A percentile compares a stretch with the other conserved stretches of the same genome.
Conservation (phyloP, 2,329 filamentous ascomycete species). For the Fusarium napiforme region DNA sequence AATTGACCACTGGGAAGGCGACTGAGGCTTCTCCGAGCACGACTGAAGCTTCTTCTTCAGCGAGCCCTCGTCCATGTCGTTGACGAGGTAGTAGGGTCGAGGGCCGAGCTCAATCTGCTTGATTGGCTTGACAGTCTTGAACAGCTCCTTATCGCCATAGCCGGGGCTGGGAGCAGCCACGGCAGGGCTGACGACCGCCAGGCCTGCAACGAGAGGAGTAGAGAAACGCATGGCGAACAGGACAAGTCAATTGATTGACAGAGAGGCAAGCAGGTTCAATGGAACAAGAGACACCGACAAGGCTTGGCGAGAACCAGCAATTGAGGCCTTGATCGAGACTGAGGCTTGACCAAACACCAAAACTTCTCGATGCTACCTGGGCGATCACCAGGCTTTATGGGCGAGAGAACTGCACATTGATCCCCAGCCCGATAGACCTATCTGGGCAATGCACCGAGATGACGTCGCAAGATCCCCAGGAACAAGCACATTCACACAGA, state of each 20-base stretch:
- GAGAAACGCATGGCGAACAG: slow-evolving; percentile 48
- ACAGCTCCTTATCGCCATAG: slow-evolving; percentile 22
- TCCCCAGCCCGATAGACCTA: slow-evolving; percentile 28
- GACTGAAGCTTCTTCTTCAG: slow-evolving; percentile 69
- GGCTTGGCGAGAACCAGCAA: slow-evolving; percentile 5
- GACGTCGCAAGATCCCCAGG: slow-evolving; percentile 26
- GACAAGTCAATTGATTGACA: slow-evolving; percentile 15
- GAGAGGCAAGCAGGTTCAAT: not conserved
- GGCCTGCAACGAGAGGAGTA: slow-evolving; percentile 45
- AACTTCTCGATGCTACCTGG: slow-evolving; percentile 3
- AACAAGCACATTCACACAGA: slow-evolving; percentile 18
- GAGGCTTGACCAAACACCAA: slow-evolving; percentile 20
- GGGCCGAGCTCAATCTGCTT: slow-evolving; percentile 68
- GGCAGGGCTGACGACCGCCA: slow-evolving; percentile 45
- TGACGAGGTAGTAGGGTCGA: slow-evolving; percentile 71
- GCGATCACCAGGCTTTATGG: slow-evolving; percentile 35
- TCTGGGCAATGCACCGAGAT: slow-evolving; percentile 29
- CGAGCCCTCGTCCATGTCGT: slow-evolving; percentile 69
- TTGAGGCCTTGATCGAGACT: slow-evolving; percentile 19
- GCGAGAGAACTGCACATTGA: slow-evolving; percentile 1
- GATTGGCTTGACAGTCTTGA: slow-evolving; percentile 55
- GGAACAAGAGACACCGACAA: not conserved
- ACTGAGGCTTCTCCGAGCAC: slow-evolving; percentile 66
- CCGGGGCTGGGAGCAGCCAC: slow-evolving; percentile 43
- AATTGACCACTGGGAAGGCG: slow-evolving; percentile 66